A percentile compares a stretch with the other conserved stretches of the same genome.
These are phyloP conservation scores for Aphanomyces euteiches DNA, from an alignment of 352 stramenopile genomes.

Conservation along the genomic window DNA sequence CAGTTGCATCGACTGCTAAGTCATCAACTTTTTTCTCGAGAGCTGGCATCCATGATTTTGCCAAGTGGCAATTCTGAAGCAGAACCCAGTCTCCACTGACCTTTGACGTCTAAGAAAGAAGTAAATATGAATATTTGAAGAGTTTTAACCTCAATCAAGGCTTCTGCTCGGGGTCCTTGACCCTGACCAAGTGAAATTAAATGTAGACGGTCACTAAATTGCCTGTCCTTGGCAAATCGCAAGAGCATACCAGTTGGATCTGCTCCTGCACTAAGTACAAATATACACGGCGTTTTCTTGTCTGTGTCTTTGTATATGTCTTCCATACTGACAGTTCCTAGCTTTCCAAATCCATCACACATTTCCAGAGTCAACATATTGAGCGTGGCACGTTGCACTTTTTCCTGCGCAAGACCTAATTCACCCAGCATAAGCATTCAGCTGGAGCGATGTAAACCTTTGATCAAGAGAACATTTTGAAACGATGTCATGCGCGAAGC, in stretches of 20 bases:
- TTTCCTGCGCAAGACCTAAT: constrained; percentile 79
- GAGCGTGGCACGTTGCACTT: constrained; percentile 79
- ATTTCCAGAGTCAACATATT: constrained; percentile 85
- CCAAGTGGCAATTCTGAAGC: constrained; percentile 93
- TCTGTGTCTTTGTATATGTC: constrained; percentile 92
- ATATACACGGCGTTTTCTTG: constrained; percentile 90
- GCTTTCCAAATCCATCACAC: constrained; percentile 80
- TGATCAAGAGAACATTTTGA: constrained; percentile 72
- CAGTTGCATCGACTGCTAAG: constrained; percentile 56
- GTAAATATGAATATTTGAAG: background rate
- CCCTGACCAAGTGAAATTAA: constrained; percentile 92
- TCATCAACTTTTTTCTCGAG: constrained; percentile 90
- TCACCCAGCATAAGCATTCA: constrained; percentile 37
- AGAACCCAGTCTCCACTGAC: constrained; percentile 89
- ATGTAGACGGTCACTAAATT: constrained; percentile 83
- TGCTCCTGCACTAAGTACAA: constrained; percentile 88
- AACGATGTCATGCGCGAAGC: constrained; percentile 51
- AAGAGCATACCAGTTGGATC: constrained; percentile 92
- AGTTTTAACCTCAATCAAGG: constrained; percentile 69
- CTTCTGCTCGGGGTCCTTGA: constrained; percentile 86
- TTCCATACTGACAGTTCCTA: constrained; percentile 85
- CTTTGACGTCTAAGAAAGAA: constrained; percentile 43
- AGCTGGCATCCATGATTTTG: constrained; percentile 92
- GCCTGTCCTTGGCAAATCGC: constrained; percentile 87
- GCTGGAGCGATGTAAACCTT: constrained; percentile 30